phyloP scores from a whole-genome alignment of 768 basidiomycete genomes.

The Tricholoma saponaceum region DNA sequence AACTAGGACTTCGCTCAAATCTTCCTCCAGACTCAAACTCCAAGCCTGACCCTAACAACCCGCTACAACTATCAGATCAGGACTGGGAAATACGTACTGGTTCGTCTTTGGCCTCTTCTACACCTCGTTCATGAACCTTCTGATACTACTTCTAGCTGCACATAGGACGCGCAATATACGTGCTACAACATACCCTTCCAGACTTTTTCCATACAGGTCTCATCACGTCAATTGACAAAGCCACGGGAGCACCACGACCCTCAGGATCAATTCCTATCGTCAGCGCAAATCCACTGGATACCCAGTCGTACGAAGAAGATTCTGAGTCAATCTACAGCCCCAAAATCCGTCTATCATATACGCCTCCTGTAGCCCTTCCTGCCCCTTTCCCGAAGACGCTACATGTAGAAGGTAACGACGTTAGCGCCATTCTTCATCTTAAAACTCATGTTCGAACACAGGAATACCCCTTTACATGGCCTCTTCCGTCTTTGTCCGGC shows the following conservation, averaged over 20 bases:
- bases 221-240: constrained; percentile 48
- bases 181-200: constrained; percentile 67
- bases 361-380: constrained; percentile 62
- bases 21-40: constrained; percentile 31
- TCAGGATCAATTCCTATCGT: constrained; percentile 22
- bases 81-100: constrained; percentile 82
- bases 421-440: neutral
- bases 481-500: constrained; percentile 64
- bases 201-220: constrained; percentile 69
- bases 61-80: constrained; percentile 49
- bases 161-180: constrained; percentile 65
- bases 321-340: constrained; percentile 59
- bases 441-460: constrained; percentile 18
- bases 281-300: constrained; percentile 25
- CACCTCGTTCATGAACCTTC: neutral
- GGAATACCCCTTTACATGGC: constrained; percentile 72
- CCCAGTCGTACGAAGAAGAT: constrained; percentile 27
- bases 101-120: constrained; percentile 19
- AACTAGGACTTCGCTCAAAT: constrained; percentile 31
- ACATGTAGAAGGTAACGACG: constrained; percentile 59
- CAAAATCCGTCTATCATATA: constrained; percentile 59
- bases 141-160: constrained; percentile 5
- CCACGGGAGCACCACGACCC: constrained; percentile 33
- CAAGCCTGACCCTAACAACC: constrained; percentile 18
- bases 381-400: constrained; percentile 67